phyloP scores from a whole-genome alignment of 768 basidiomycete genomes.

The Russula sp. region DNA sequence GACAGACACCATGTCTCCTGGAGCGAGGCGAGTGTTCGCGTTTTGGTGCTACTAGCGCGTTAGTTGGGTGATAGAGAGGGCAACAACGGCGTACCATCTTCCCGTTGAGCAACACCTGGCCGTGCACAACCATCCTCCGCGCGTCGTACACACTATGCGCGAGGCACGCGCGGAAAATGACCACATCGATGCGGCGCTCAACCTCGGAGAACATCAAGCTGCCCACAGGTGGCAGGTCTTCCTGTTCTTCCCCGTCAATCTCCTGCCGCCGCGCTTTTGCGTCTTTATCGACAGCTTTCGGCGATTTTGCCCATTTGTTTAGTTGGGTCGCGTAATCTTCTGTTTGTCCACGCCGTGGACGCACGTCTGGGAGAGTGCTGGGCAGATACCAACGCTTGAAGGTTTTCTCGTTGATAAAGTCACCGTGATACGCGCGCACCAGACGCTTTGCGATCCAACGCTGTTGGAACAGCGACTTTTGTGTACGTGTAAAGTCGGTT shows the following conservation, averaged over 20 bases:
- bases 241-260: conserved; percentile 36
- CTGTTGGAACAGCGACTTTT: conserved; percentile 77
- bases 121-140: conserved; percentile 76
- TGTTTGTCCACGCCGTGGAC: conserved; percentile 45
- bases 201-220: conserved; percentile 94
- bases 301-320: conserved; percentile 48
- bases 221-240: conserved; percentile 81
- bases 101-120: conserved; percentile 85
- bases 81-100: conserved; percentile 54
- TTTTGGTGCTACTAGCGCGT: conserved; percentile 56
- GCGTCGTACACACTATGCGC: conserved; percentile 88
- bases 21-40: conserved; percentile 82
- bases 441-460: conserved; percentile 85
- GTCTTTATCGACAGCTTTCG: conserved; percentile 40
- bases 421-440: conserved; percentile 91
- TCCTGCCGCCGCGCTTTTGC: conserved; percentile 41
- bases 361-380: conserved; percentile 76
- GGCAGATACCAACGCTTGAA: conserved; percentile 97
- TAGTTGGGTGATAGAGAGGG: neutral
- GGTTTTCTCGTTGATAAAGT: conserved; percentile 84
- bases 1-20: conserved; percentile 92
- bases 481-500: conserved; percentile 52
- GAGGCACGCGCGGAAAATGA: conserved; percentile 87
- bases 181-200: conserved; percentile 90
- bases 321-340: conserved; percentile 44